Percentiles rank a stretch among this genome's conserved stretches.
Conservation (phyloP, 768 basidiomycete genomes). For the Phanerodontia chrysosporium region DNA sequence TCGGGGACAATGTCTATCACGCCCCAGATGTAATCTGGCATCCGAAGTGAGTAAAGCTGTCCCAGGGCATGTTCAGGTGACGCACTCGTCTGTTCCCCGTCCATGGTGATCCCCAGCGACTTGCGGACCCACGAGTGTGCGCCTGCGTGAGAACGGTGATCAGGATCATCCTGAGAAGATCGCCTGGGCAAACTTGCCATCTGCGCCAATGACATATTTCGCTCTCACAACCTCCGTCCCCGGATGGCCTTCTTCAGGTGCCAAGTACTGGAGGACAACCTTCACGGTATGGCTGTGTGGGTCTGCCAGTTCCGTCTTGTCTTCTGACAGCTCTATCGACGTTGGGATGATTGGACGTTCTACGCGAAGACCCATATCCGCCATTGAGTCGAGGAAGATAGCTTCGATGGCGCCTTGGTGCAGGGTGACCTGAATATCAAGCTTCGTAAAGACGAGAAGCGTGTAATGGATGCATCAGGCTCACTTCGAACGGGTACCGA, state of each 20-base stretch:
- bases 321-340: constrained; percentile 42
- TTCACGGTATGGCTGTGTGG: constrained; percentile 31
- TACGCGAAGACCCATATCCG: constrained; percentile 41
- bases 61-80: neutral
- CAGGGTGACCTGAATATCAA: constrained; percentile 41
- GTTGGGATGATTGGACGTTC: constrained; percentile 46
- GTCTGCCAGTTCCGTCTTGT: constrained; percentile 39
- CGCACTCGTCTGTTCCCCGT: constrained; percentile 62
- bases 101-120: constrained; percentile 58
- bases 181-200: constrained; percentile 40
- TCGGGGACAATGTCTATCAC: constrained; percentile 57
- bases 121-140: constrained; percentile 86
- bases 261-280: constrained; percentile 43
- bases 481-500: constrained; percentile 69
- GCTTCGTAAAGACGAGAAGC: neutral
- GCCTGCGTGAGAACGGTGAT: constrained; percentile 35
- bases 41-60: neutral
- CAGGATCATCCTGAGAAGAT: neutral
- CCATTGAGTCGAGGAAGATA: constrained; percentile 56
- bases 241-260: constrained; percentile 26
- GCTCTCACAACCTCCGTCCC: constrained; percentile 55
- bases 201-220: constrained; percentile 71
- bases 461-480: neutral
- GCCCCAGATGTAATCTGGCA: constrained; percentile 75
- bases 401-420: constrained; percentile 63